A percentile compares a stretch with the other conserved stretches of the same genome.
phyloP scores from a whole-genome alignment of 495 filamentous ascomycete species.

The Aspergillus panamensis region DNA sequence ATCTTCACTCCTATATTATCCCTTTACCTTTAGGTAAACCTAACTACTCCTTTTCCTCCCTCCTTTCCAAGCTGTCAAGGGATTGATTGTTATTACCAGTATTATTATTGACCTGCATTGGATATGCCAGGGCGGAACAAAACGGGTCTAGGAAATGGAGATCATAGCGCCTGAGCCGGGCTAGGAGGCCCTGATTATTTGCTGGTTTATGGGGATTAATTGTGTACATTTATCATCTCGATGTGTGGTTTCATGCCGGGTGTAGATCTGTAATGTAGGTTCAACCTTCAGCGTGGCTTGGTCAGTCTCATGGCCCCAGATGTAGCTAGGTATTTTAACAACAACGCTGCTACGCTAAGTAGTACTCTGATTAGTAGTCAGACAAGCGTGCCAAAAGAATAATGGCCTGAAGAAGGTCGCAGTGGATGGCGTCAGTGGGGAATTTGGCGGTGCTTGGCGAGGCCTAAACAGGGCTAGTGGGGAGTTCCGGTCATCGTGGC shows the following conservation, averaged over 20 bases:
- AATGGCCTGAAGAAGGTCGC: slow-evolving; percentile 7
- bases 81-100: neutral
- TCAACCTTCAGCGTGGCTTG: neutral
- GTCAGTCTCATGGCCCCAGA: too few species aligned
- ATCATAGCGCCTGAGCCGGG: slow-evolving; percentile 12
- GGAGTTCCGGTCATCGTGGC: slow-evolving; percentile 44
- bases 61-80: neutral
- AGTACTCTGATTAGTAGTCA: too few species aligned
- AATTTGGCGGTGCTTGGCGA: slow-evolving; percentile 11
- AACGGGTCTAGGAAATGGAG: slow-evolving; percentile 8
- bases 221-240: neutral
- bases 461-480: slow-evolving; percentile 31
- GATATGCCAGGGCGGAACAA: slow-evolving; percentile 4
- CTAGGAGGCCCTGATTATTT: slow-evolving; percentile 3
- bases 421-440: slow-evolving; percentile 32
- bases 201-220: slow-evolving; percentile 8
- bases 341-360: too few species aligned
- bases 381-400: neutral
- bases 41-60: neutral
- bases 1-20: neutral
- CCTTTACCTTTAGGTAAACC: neutral
- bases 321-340: too few species aligned
- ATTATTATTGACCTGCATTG: neutral
- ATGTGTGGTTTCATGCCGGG: neutral
- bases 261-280: neutral